Base-by-base conservation (phyloP, 305 asterid species). In the Stenogyne calaminthoides region DNA sequence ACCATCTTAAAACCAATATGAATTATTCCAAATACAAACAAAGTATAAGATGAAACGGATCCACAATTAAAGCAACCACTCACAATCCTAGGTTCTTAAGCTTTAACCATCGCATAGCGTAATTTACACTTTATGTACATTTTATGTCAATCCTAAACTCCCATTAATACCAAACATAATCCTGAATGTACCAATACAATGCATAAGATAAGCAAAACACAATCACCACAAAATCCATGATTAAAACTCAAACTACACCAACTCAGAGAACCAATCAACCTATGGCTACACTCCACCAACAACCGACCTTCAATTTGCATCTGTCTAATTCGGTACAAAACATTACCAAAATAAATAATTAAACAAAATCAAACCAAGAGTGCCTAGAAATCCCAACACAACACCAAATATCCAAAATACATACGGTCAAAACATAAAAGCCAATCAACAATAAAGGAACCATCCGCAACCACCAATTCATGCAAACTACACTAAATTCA, bases 91-190 rank as follows among this genome's bases (percentile, higher is more conserved):
- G 19, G 25, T 39, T 39, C 7, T 32, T 59, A 14, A 59, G 20
- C 44, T 19, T 15, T 59, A 14, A 36, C 11, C 0, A 49, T 15
- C 32, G 40, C 15, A 25, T 9, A 16, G 27, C 51, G 37, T 44
- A 47, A 42, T 42, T 60, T 9, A 25, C 66, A 11, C 27, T 29
- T 51, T 57, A 46, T 20, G 74, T 40, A 27, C 51, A 71, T 16
- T 61, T 54, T 59, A 25, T 52, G 57, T 51, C 22, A 74, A 75
- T 72, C 63, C 72, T 59, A 52, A n/a, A 51, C 40, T 62, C 80
- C 51, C 62, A 70, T 55, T 74, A 57, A 56, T 3, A 69, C 61
- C 65, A 67, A 71, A 36, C 70, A 55, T 54, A 72, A 76, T 63
- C 70, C 73, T 16, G 39, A 54, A 61, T 20, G 34, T 36, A 29